Base-by-base conservation (phyloP, 2,329 filamentous ascomycete genomes). In the Cercospora berteroae region DNA sequence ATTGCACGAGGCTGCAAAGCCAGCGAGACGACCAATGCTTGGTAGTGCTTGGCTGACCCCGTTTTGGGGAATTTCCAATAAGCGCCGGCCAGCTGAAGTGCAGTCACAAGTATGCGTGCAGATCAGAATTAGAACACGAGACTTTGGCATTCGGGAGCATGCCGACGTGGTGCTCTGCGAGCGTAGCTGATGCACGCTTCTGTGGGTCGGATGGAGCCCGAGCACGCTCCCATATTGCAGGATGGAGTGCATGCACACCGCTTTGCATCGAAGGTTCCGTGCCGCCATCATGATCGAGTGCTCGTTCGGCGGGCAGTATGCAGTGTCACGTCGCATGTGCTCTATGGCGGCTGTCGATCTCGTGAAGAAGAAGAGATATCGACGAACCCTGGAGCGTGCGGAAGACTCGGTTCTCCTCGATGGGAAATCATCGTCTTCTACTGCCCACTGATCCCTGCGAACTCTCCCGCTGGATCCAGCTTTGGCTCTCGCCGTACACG, bases 31-130 rank as follows among this genome's bases (percentile, higher is more conserved):
- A 36, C 5, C 33, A 36, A 27, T 63, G 48, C 61, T 63, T 63
- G 61, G 50, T 57, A 44, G 33, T 57, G 61, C 33, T 57, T 63
- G 50, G 61, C 50, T n/a, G 31, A 10, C 7, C 61, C 36, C 61
- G 57, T 8, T 42, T 27, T 12, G 20, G 50, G 48, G 4, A n/a
- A 29, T 18, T n/a, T 48, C 27, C 59, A 61, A 25, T 23, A 52
- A 52, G 48, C 55, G 55, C 55, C 16, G 25, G 20, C n/a, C 20
- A 61, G 59, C 39, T 61, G 59, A 50, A 23, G n/a, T 16, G 25
- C 39, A 33, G 59, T 29, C 59, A 63, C 61, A 48, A 63, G 31
- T 23, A 33, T 27, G 60, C 29, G 5, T 36, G 44, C 44, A 55
- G 44, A 63, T 55, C 60, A 36, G 42, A 36, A 61, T 48, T 60